Evolutionary conservation across 108 stramenopile genomes (phyloP).

Genomic region (Pseudonitzschia pungens): DNA sequence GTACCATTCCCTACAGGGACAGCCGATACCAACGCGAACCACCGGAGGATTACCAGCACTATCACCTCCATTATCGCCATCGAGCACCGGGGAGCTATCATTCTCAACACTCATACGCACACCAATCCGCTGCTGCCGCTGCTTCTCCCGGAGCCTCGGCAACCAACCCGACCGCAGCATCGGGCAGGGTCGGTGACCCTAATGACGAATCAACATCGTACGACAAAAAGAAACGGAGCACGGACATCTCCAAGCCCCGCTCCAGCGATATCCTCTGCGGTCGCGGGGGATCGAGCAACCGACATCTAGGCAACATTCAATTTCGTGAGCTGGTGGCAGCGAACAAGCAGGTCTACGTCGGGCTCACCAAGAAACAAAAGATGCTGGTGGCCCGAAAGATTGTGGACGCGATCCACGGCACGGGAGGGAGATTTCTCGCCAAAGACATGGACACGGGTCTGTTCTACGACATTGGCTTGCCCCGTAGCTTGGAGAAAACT

Average conservation of each 20-base stretch:
- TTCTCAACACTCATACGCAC: background rate
- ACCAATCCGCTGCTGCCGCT: background rate
- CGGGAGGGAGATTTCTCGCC: constrained; percentile 54
- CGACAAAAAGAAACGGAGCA: constrained; percentile 7
- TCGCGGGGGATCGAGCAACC: constrained; percentile 78
- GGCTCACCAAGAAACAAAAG: constrained; percentile 64
- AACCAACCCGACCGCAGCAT: background rate
- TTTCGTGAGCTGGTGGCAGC: constrained; percentile 72
- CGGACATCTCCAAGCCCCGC: constrained; percentile 43
- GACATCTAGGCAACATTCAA: constrained; percentile 76
- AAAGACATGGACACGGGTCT: constrained; percentile 45
- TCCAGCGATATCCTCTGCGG: constrained; percentile 82
- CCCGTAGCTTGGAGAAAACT: constrained; percentile 63
- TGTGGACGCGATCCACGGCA: constrained; percentile 40
- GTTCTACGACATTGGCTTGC: constrained; percentile 59
- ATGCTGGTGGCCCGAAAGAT: constrained; percentile 52
- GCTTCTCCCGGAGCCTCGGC: background rate
- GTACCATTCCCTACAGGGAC: constrained; percentile 14
- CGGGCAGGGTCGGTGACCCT: too few relatives aligned
- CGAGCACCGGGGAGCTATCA: background rate
- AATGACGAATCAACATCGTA: background rate
- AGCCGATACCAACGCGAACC: background rate
- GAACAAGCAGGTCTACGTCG: constrained; percentile 53
- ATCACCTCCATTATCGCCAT: background rate
- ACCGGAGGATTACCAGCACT: background rate